A percentile compares a stretch with the other conserved stretches of the same genome.
phyloP scores from a whole-genome alignment of 208 protist genomes.

The Leptomonas pyrrhocoris region DNA sequence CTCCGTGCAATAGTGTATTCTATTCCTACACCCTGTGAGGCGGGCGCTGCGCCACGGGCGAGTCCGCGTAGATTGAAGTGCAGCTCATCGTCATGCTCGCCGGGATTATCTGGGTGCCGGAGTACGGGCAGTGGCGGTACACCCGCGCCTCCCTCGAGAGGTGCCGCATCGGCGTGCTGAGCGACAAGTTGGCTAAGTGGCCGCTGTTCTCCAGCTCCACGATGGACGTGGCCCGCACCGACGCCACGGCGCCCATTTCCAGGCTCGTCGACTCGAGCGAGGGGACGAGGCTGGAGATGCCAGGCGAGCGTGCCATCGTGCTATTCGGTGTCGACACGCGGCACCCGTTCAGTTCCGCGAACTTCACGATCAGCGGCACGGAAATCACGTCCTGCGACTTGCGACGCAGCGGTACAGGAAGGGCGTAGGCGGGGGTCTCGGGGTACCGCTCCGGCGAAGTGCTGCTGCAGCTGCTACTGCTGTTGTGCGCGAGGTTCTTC shows the following conservation, averaged over 20 bases:
- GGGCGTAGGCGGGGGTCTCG: too few relatives aligned
- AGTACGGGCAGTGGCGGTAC: constrained; percentile 14
- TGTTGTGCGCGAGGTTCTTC: neutral
- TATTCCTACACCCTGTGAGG: neutral
- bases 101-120: neutral
- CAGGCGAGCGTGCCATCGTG: constrained; percentile 1
- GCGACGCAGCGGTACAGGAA: neutral
- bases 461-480: neutral
- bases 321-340: constrained; percentile 3
- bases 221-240: neutral
- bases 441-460: neutral
- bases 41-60: neutral
- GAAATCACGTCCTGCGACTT: neutral
- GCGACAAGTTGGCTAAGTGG: neutral
- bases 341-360: neutral
- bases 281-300: constrained; percentile 8
- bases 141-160: neutral
- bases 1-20: too few relatives aligned
- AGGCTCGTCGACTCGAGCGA: constrained; percentile 9
- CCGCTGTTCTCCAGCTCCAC: neutral
- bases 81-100: too few relatives aligned
- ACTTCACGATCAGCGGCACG: constrained; percentile 12
- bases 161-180: constrained; percentile 6
- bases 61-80: neutral
- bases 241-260: neutral